A percentile compares a stretch with the other conserved stretches of the same genome.
These are phyloP conservation scores for Crithidia fasciculata DNA, from an alignment of 208 protist genomes.

Conservation along the genomic window DNA sequence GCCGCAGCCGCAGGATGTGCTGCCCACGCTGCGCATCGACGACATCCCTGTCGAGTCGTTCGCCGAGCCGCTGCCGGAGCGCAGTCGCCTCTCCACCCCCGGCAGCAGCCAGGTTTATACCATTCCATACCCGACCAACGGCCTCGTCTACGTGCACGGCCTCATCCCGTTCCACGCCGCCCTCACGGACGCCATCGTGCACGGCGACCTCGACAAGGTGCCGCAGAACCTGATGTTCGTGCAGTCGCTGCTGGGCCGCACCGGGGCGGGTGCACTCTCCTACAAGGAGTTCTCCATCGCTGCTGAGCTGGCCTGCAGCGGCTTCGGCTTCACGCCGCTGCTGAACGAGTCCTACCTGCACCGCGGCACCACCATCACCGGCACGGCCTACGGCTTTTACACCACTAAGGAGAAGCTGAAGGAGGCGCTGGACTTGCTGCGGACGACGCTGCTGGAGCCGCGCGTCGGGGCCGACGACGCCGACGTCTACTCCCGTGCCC, in stretches of 20 bases:
- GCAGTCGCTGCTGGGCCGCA: slow-evolving; percentile 58
- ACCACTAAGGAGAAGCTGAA: slow-evolving; percentile 83
- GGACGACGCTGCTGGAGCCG: slow-evolving; percentile 70
- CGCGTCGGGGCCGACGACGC: slow-evolving; percentile 56
- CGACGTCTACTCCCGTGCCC: slow-evolving; percentile 72
- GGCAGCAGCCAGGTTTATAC: slow-evolving; percentile 43
- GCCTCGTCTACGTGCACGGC: slow-evolving; percentile 90
- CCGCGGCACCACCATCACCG: slow-evolving; percentile 61
- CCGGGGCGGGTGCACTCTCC: slow-evolving; percentile 66
- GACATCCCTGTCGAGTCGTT: slow-evolving; percentile 85
- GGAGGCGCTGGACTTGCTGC: slow-evolving; percentile 79
- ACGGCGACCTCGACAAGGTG: slow-evolving; percentile 34
- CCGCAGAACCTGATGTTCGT: slow-evolving; percentile 54
- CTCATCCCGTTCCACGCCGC: slow-evolving; percentile 67
- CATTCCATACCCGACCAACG: slow-evolving; percentile 82
- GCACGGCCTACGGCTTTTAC: slow-evolving; percentile 84
- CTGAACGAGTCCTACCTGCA: slow-evolving; percentile 78
- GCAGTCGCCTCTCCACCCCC: slow-evolving; percentile 19
- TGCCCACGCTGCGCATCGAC: slow-evolving; percentile 78
- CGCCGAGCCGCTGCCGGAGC: slow-evolving; percentile 70
- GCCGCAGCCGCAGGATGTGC: slow-evolving; percentile 68
- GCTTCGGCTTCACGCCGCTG: slow-evolving; percentile 74
- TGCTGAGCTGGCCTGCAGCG: slow-evolving; percentile 83
- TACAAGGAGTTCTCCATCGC: slow-evolving; percentile 85
- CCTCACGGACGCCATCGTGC: slow-evolving; percentile 37